Evolutionary conservation across 2,329 filamentous ascomycete genomes (phyloP).

Genomic region (Penicillium sp.): DNA sequence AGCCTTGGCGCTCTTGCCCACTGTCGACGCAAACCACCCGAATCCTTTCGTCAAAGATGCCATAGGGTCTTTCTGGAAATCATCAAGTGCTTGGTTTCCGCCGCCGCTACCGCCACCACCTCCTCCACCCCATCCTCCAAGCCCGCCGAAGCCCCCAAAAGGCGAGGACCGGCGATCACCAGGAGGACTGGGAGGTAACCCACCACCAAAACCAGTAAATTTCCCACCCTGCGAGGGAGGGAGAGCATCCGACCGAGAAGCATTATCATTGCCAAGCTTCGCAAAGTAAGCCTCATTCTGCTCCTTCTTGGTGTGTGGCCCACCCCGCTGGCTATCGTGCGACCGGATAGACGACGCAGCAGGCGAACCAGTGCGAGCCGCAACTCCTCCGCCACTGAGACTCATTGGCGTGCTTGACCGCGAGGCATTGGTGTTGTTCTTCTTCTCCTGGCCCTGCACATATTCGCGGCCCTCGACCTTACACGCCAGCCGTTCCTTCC

Average conservation of each 20-base stretch:
- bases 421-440: conserved; percentile 30
- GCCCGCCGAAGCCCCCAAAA: conserved; percentile 19
- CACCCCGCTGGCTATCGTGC: conserved; percentile 21
- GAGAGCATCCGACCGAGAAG: conserved; percentile 63
- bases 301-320: conserved; percentile 50
- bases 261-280: conserved; percentile 75
- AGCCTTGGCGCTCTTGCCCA: conserved; percentile 83
- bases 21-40: conserved; percentile 84
- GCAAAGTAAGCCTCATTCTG: conserved; percentile 88
- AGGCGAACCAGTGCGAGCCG: conserved; percentile 19
- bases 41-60: conserved; percentile 86
- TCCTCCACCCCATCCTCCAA: too few species aligned
- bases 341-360: conserved; percentile 21
- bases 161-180: conserved; percentile 17
- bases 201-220: conserved; percentile 83
- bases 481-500: conserved; percentile 80
- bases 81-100: conserved; percentile 65
- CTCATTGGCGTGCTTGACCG: conserved; percentile 26
- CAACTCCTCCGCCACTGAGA: conserved; percentile 6
- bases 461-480: conserved; percentile 87
- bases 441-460: conserved; percentile 62
- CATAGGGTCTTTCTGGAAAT: conserved; percentile 85
- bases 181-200: conserved; percentile 51
- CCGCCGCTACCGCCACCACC: conserved; percentile 32
- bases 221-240: conserved; percentile 89